Base-by-base conservation (phyloP, 164 flowering plant species). In the Cinnamomum micranthum region DNA sequence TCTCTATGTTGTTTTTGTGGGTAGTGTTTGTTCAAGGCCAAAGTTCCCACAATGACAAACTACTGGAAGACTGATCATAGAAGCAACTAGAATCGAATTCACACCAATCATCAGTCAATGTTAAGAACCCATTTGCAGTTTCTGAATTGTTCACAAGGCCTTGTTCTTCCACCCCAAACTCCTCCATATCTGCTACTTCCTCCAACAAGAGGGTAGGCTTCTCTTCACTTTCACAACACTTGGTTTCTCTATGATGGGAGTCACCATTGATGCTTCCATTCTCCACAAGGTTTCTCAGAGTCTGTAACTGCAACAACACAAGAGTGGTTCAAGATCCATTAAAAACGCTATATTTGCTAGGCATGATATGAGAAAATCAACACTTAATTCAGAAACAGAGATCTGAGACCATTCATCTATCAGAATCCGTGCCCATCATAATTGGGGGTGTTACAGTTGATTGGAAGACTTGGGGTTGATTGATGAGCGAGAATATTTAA, bases 1-100 rank as follows among this genome's bases (percentile, higher is more conserved):
- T 41, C 11, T 41, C 47, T 41, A 6, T 0, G 2, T 41, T 41
- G 47, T 11, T 41, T 41, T 41, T 41, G 47, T 41, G 47, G 47
- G 47, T 7, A 31, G 47, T 41, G 47, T 41, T 41, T 41, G 47
- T 41, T 81, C 65, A 82, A 33, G 75, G 68, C 84, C 84, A 82
- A 19, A 80, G 20, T 24, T 82, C 86, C 84, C 89, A 86, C 91
- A 91, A 88, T 50, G 84, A 82, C 27, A 83, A 78, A 74, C 65
- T 77, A 73, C 74, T 78, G 33, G 78, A 80, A 22, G 86, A 70
- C 73, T 82, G 84, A 64, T 83, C 86, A 3, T 81, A 79, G 23
- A 84, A 58, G 25, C 73, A 80, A n/a, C 71, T 55, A 9, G 88
- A 80, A 35, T 78, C 83, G 13, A 76, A 58, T n/a, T 76, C 80